phyloP scores from a whole-genome alignment of 2,329 filamentous ascomycete genomes.

The Pseudogymnoascus sp. region DNA sequence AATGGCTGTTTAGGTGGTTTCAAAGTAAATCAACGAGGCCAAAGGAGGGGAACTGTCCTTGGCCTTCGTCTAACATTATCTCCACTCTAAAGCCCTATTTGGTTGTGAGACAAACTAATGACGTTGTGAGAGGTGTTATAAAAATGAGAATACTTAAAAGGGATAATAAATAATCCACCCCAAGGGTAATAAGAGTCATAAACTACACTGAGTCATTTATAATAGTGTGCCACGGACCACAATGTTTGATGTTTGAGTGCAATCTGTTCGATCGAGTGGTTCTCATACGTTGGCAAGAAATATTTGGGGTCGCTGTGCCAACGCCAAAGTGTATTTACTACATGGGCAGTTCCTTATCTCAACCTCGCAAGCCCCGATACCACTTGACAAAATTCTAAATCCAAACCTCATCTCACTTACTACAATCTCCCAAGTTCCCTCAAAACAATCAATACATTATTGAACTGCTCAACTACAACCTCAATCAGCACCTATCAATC shows the following conservation, averaged over 20 bases:
- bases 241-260: neutral
- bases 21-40: neutral
- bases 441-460: neutral
- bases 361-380: neutral
- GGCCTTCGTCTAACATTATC: neutral
- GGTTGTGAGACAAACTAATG: neutral
- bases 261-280: constrained; percentile 4
- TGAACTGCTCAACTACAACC: neutral
- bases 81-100: neutral
- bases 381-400: constrained; percentile 3
- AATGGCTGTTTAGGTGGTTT: neutral
- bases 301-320: neutral
- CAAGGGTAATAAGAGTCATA: neutral
- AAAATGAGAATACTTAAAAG: neutral
- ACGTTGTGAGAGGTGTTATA: neutral
- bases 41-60: neutral
- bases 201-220: neutral
- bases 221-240: neutral
- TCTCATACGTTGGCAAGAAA: neutral
- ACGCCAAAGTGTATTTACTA: constrained; percentile 3
- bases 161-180: neutral
- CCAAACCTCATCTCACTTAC: neutral
- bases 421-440: neutral
- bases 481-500: neutral
- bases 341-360: constrained; percentile 1